Percentiles rank a stretch among this genome's conserved stretches.
Conservation (phyloP, 192 early-diverging fungal species). For the Thamnidium elegans region DNA sequence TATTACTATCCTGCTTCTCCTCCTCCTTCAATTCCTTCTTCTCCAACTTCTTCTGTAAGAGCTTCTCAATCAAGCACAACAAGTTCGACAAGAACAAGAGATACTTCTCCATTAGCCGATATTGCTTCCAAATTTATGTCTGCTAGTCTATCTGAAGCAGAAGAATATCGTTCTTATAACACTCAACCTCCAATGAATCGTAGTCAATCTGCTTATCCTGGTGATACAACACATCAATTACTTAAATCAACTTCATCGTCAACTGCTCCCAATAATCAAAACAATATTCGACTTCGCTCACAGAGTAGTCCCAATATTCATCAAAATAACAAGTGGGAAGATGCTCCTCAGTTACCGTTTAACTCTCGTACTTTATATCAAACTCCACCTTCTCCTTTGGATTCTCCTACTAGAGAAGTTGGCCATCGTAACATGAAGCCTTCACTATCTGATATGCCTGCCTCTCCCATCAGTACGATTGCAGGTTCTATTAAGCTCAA, state of each 20-base stretch:
- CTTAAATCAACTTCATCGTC: neutral
- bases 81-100: conserved; percentile 40
- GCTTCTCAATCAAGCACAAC: conserved; percentile 32
- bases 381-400: conserved; percentile 13
- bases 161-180: conserved; percentile 26
- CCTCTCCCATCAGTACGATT: neutral
- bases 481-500: conserved; percentile 68
- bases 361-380: conserved; percentile 9
- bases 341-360: conserved; percentile 1
- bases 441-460: neutral
- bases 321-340: neutral
- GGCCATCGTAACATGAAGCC: conserved; percentile 9
- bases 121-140: conserved; percentile 55
- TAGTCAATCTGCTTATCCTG: conserved; percentile 8
- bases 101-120: conserved; percentile 48
- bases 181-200: conserved; percentile 16
- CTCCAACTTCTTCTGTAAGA: conserved; percentile 46
- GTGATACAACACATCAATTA: conserved; percentile 9
- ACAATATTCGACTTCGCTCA: conserved; percentile 39
- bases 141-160: conserved; percentile 25
- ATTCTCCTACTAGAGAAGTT: neutral
- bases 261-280: too few species aligned
- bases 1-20: conserved; percentile 49
- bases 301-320: conserved; percentile 60
- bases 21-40: conserved; percentile 55